A percentile compares a stretch with the other conserved stretches of the same genome.
These are phyloP conservation scores for Plantago coronopus DNA, from an alignment of 305 asterid genomes.

Conservation along the genomic window DNA sequence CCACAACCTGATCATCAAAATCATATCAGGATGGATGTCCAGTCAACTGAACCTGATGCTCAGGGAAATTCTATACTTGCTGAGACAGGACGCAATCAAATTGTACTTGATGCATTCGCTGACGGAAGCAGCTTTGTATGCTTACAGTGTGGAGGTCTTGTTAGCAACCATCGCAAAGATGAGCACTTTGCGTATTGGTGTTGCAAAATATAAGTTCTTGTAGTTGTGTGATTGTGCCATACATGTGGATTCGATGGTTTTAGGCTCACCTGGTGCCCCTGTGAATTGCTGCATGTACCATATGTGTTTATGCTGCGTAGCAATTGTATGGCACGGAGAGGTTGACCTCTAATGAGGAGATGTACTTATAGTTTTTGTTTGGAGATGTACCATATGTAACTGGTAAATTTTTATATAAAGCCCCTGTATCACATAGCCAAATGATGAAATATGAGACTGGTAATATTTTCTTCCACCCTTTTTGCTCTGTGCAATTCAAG, in stretches of 20 bases:
- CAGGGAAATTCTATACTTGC: constrained; percentile 68
- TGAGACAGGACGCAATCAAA: constrained; percentile 68
- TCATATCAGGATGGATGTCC: constrained; percentile 17
- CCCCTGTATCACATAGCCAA: neutral
- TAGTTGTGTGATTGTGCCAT: neutral
- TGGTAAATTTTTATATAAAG: neutral
- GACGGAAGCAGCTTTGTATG: constrained; percentile 93
- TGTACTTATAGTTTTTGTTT: no score
- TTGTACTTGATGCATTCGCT: constrained; percentile 67
- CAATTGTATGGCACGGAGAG: neutral
- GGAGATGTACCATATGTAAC: neutral
- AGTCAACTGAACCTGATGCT: constrained; percentile 39
- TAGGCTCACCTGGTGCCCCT: no score
- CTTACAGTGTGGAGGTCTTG: constrained; percentile 82
- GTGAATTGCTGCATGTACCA: neutral
- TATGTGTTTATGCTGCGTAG: neutral
- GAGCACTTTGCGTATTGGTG: constrained; percentile 84
- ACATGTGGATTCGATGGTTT: no score
- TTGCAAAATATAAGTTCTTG: constrained; percentile 42
- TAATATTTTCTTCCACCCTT: no score
- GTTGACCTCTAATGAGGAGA: no score
- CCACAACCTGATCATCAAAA: constrained; percentile 28
- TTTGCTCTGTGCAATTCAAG: no score
- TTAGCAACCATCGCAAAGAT: constrained; percentile 75
- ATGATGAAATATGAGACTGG: neutral